Percentiles rank a stretch among this genome's conserved stretches.
Conservation (phyloP, 176 grass and related monocot species). For the Zoysia japonica region DNA sequence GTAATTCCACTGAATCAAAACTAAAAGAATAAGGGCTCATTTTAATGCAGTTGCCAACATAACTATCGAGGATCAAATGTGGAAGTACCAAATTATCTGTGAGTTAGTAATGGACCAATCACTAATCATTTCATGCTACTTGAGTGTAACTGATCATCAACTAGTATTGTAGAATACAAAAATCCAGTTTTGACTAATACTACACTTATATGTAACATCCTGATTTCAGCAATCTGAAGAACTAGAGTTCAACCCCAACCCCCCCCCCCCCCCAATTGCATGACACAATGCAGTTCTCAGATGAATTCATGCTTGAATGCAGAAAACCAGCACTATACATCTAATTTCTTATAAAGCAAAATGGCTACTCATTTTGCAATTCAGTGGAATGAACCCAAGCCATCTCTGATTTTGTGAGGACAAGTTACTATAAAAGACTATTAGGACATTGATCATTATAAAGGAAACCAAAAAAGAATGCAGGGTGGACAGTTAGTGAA, state of each 20-base stretch:
- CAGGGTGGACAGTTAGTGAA: not conserved
- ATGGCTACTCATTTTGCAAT: not conserved
- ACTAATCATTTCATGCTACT: not conserved
- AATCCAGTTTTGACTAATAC: not conserved
- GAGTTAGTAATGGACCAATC: not conserved
- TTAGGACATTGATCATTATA: not conserved
- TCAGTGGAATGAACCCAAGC: slow-evolving; percentile 5
- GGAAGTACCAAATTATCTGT: not conserved
- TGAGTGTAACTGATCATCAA: not conserved
- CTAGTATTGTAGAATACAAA: not conserved
- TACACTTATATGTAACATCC: not conserved
- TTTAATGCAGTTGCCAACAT: not conserved
- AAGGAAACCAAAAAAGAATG: slow-evolving; percentile 15
- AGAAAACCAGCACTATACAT: slow-evolving; percentile 4
- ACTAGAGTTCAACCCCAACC: not conserved
- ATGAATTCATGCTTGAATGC: not conserved
- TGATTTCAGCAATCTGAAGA: not conserved
- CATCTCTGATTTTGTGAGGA: not conserved
- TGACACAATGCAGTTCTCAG: not conserved
- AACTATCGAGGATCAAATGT: not conserved
- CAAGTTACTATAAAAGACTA: not conserved
- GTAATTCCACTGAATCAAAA: no score
- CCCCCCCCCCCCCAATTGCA: no score
- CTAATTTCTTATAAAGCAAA: not conserved
- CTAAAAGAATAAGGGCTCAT: no score